Base-by-base conservation (phyloP, 75 land plant species). In the Gnetum montanum region DNA sequence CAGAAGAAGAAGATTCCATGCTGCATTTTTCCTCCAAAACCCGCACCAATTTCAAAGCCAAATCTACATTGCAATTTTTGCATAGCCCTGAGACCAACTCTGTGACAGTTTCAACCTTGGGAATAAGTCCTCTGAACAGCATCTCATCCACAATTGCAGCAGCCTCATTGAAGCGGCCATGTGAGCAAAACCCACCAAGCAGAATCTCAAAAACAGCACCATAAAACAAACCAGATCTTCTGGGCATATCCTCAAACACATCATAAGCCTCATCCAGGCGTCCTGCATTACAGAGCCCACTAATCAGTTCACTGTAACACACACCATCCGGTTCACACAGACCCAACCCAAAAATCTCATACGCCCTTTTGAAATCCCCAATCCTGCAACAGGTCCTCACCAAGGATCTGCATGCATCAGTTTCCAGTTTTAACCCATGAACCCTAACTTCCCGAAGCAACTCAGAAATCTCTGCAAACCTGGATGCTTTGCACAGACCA, bases 171-270 rank as follows among this genome's bases (percentile, higher is more conserved):
- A 63, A 26, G 31, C 35, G 53, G 31, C 57, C 40, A 18, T 10
- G 35, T 19, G 6, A 20, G 34, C 65, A 63, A 33, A 63, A 40
- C 16, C 59, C 65, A 29, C 31, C 55, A 24, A 70, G 51, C 43
- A 70, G n/a, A 13, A 49, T 40, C 31, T 59, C 58, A 26, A 54
- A 70, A 18, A 68, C 58, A 5, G 64, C 40, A 34, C 57, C 68
- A 50, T 48, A 50, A 0, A 68, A 62, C 26, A 7, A 25, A 25
- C 50, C 47, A 25, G 20, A 19, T 58, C 50, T 58, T 26, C 30
- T 58, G 15, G 45, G 45, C 63, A 61, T 61, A 47, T 52, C 33
- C 24, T 61, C 63, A n/a, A 58, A 50, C 28, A 50, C 13, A 25
- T 57, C 58, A 29, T 26, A 59, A 31, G 60, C 60, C 25, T 58